A percentile compares a stretch with the other conserved stretches of the same genome.
These are phyloP conservation scores for Penstemon newberryi DNA, from an alignment of 257 asterid genomes.

Conservation along the genomic window DNA sequence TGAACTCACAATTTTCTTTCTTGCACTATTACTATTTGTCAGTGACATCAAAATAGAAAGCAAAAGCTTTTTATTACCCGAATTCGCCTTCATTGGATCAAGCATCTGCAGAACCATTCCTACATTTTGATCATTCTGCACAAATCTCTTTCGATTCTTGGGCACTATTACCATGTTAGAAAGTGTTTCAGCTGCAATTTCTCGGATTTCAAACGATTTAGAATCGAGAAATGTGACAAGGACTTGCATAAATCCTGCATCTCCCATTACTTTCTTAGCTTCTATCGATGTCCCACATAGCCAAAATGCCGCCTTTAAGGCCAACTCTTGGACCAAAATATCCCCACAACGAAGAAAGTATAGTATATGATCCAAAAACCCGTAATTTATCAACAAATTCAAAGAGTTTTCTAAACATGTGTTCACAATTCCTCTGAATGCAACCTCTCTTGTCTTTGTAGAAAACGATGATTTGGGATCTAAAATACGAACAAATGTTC, in stretches of 20 bases:
- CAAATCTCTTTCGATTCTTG: conserved; percentile 67
- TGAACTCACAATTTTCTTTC: conserved; percentile 76
- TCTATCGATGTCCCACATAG: conserved; percentile 72
- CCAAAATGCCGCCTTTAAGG: conserved; percentile 82
- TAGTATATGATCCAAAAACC: conserved; percentile 67
- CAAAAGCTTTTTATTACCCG: conserved; percentile 63
- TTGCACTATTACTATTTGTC: conserved; percentile 67
- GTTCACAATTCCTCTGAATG: conserved; percentile 65
- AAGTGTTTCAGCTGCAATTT: conserved; percentile 80
- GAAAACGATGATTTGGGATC: conserved; percentile 61
- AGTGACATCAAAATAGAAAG: conserved; percentile 78
- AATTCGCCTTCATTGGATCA: conserved; percentile 56
- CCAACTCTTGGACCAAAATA: conserved; percentile 64
- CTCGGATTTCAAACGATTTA: conserved; percentile 61
- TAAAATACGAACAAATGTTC: conserved; percentile 53
- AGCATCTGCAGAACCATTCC: conserved; percentile 66
- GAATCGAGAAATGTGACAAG: conserved; percentile 70
- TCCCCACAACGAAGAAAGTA: conserved; percentile 68
- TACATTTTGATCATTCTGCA: conserved; percentile 66
- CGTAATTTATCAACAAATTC: conserved; percentile 36
- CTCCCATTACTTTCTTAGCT: conserved; percentile 87
- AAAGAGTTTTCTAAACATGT: conserved; percentile 47
- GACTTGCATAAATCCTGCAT: conserved; percentile 78
- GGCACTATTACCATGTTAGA: conserved; percentile 67
- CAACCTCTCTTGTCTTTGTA: conserved; percentile 69